Evolutionary conservation across 208 protist species (phyloP), one percentile per base, ranked within the genome.

Genomic region (Wallacemonas sp.): DNA sequence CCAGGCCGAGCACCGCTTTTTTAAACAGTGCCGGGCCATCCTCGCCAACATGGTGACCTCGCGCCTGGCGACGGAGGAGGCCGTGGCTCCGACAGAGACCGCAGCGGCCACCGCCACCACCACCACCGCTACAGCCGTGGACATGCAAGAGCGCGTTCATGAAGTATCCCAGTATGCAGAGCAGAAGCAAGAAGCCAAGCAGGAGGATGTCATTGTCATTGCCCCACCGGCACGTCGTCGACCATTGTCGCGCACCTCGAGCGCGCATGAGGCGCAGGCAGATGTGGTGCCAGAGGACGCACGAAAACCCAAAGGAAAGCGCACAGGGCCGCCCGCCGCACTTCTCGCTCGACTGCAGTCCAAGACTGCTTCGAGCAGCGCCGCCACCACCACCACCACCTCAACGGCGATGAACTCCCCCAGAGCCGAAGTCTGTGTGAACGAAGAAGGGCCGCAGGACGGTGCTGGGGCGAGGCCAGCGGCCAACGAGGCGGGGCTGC

Each of bases 21-120:
- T 92, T 42, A 57, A 57, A 1, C 75, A 65, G 5, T 92, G 82
- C 55, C 71, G 81, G 44, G 49, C 69, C 3, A 74, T 92, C 45
- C 55, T 92, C 18, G 73, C 70, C 11, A 81, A 76, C 70, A 87
- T 87, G 66, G 49, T 80, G 5, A 22, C 74, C 0, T 71, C 66
- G 14, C 76, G 77, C n/a, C 29, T 69, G 12, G 39, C 38, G 48
- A 32, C 57, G 11, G n/a, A n/a, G n/a, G n/a, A n/a, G n/a, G n/a
- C n/a, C n/a, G 18, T 14, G 16, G 14, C 55, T 11, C 8, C 11
- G 29, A 49, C 57, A 64, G 20, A 32, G 42, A 32, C 7, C 7
- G 20, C 33, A 50, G 38, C 33, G 14, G 1, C 42, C 8, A 49
- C 41, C 10, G 38, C 4, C 1, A 14, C 57, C 38, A 64, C 57